Conservation (phyloP, 768 basidiomycete species). For the Rhizopogon rudus region DNA sequence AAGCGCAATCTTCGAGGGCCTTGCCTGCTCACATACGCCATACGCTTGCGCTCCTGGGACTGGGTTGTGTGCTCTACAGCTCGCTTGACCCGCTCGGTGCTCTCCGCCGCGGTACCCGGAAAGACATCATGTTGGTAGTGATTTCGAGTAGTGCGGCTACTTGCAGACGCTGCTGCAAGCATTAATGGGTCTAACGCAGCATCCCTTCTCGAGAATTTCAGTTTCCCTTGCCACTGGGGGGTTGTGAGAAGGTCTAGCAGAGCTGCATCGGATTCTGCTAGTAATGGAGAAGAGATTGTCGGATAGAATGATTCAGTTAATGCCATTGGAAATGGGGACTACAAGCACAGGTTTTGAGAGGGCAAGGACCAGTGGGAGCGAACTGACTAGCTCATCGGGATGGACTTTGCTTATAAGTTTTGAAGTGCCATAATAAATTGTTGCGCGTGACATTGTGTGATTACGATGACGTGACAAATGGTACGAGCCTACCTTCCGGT, state of each 20-base stretch:
- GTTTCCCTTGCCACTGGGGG: slow-evolving; percentile 37
- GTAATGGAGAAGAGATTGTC: slow-evolving; percentile 19
- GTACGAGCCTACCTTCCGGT: neutral
- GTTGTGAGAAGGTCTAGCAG: slow-evolving; percentile 65
- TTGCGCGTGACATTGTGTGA: neutral
- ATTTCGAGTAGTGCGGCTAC: slow-evolving; percentile 76
- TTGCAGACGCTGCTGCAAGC: slow-evolving; percentile 69
- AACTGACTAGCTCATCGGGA: neutral
- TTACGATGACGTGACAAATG: neutral
- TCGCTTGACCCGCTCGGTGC: slow-evolving; percentile 48
- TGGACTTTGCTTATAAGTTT: slow-evolving; percentile 3
- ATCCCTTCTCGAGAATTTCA: slow-evolving; percentile 52
- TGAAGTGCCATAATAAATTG: neutral
- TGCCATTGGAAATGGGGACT: slow-evolving; percentile 15
- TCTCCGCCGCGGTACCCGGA: slow-evolving; percentile 32
- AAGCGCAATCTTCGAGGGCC: slow-evolving; percentile 65
- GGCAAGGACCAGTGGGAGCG: neutral
- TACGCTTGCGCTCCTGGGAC: slow-evolving; percentile 38
- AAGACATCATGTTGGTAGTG: slow-evolving; percentile 83
- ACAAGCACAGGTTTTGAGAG: neutral
- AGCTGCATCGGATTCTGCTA: slow-evolving; percentile 45
- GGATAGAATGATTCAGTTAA: slow-evolving; percentile 22
- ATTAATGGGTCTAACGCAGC: slow-evolving; percentile 75
- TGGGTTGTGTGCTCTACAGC: slow-evolving; percentile 34
- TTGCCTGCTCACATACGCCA: slow-evolving; percentile 69